Base-by-base conservation (phyloP, 164 flowering plant genomes). In the Vitis riparia region DNA sequence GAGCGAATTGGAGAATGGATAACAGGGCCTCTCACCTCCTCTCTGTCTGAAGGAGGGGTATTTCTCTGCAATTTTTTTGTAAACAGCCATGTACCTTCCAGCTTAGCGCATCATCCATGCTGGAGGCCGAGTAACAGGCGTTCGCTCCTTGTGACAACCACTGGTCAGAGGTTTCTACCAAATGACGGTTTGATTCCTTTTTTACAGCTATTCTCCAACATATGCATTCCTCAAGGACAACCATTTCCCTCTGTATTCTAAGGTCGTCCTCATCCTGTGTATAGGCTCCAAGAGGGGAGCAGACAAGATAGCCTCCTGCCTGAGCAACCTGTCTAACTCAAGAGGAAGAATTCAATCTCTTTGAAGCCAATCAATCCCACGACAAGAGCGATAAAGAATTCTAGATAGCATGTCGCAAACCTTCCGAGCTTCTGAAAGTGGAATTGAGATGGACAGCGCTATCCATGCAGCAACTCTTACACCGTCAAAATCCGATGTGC, bases 81-180 rank as follows among this genome's bases (percentile, higher is more conserved):
- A 95, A 66, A 84, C 85, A 78, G 98, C 98, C 99, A 95, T 95
- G 77, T 92, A 95, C 89, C 99, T 91, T 88, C 99, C 99, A 53
- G 97, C 98, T 74, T 95, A 98, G 53, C 99, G 93, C 98, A 95
- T 95, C 98, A 95, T 95, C 99, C 99, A 95, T 75, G 99, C 99
- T 59, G 99, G 99, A 70, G 98, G 93, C 23, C 97, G 86, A 70
- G 74, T 85, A 9, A 92, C 91, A 17, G 79, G 77, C 23, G 23
- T 19, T 19, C 23, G 1, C 23, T 19, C 23, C 23, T 19, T 19
- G 23, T 19, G 23, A 19, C 23, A 19, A 19, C 23, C 23, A 19
- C 1, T 19, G 23, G 23, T 19, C 23, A 19, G 23, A 19, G 23
- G 23, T 19, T 19, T 19, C 23, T 19, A 1, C 23, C 23, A 19